Conservation (phyloP, 306 rosid species). For the Castanea sativa region DNA sequence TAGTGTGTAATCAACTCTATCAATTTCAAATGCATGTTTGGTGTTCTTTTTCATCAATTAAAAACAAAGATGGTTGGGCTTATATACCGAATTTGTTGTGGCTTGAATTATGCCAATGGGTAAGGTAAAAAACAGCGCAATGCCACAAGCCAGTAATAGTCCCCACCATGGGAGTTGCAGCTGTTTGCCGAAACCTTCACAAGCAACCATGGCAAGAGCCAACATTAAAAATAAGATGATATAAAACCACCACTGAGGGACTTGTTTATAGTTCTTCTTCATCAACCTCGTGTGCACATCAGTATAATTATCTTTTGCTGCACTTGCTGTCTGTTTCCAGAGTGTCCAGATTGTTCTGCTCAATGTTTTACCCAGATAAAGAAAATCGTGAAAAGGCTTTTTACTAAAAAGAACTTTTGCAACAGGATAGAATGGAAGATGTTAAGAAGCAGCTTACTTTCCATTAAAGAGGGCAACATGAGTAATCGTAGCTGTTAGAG, state of each 20-base stretch:
- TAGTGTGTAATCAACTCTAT: no score
- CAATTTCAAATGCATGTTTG: neutral
- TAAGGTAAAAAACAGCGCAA: constrained; percentile 64
- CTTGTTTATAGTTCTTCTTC: constrained; percentile 73
- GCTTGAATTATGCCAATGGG: constrained; percentile 83
- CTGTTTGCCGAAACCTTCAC: constrained; percentile 73
- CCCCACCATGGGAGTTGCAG: constrained; percentile 98
- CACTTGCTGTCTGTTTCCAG: constrained; percentile 47
- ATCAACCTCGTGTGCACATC: constrained; percentile 75
- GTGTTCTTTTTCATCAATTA: neutral
- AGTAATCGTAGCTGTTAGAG: constrained; percentile 61
- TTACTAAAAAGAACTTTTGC: neutral
- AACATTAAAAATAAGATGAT: constrained; percentile 36
- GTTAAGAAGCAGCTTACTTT: constrained; percentile 42
- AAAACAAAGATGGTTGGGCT: neutral
- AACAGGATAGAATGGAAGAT: neutral
- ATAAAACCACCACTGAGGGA: constrained; percentile 80
- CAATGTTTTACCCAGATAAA: neutral
- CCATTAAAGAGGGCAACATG: constrained; percentile 89
- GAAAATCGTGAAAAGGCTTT: constrained; percentile 5
- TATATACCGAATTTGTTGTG: constrained; percentile 65
- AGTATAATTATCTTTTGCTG: constrained; percentile 22
- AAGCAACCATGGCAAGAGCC: constrained; percentile 35
- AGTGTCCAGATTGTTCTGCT: constrained; percentile 43
- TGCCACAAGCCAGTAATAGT: constrained; percentile 44